Conservation (phyloP, 257 asterid genomes). For the Coffea canephora region DNA sequence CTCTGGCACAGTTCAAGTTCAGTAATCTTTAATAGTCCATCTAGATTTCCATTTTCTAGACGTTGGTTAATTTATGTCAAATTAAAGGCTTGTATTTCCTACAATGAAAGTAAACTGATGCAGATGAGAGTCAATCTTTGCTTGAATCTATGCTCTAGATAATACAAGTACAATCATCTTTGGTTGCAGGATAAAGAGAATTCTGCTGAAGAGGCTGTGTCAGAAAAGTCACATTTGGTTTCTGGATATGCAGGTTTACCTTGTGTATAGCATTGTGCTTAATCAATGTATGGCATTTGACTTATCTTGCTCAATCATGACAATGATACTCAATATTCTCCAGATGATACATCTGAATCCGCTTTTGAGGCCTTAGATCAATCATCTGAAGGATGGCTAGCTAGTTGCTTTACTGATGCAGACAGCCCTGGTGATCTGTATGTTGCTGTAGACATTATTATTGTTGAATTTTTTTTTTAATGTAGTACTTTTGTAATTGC, state of each 20-base stretch:
- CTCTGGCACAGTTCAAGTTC: conserved; percentile 3
- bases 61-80: neutral
- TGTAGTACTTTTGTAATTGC: neutral
- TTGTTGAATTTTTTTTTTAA: neutral
- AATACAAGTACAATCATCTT: neutral
- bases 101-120: neutral
- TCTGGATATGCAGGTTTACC: conserved; percentile 60
- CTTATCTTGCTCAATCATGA: neutral
- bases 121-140: neutral
- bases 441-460: neutral
- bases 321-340: conserved; percentile 10
- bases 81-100: neutral
- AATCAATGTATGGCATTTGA: neutral
- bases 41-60: neutral
- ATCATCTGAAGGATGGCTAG: conserved; percentile 39
- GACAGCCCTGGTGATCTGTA: conserved; percentile 23
- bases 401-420: conserved; percentile 30
- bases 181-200: conserved; percentile 49
- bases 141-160: neutral
- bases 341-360: conserved; percentile 32
- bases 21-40: neutral
- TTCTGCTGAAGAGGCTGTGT: conserved; percentile 52
- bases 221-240: conserved; percentile 64
- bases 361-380: conserved; percentile 32
- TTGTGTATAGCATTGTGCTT: neutral